A percentile compares a stretch with the other conserved stretches of the same genome.
Conservation (phyloP, 306 rosid species). For the Sicyos baderoa region DNA sequence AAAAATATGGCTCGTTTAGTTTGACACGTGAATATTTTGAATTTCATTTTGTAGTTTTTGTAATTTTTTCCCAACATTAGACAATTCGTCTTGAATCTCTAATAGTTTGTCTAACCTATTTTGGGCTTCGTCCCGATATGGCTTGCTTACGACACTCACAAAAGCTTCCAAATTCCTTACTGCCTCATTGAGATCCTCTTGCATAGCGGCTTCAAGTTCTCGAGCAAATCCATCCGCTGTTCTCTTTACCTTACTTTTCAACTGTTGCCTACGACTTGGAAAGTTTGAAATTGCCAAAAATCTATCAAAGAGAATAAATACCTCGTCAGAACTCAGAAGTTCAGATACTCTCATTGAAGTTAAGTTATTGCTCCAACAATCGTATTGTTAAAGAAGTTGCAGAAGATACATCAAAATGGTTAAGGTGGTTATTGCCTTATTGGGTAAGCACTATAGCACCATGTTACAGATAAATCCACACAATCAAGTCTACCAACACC, state of each 20-base stretch:
- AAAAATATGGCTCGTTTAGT: conserved; percentile 15
- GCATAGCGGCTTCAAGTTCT: conserved; percentile 84
- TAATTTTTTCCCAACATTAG: conserved; percentile 51
- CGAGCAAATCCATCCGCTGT: conserved; percentile 58
- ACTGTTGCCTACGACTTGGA: conserved; percentile 56
- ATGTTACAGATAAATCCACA: not conserved
- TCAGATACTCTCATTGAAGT: not conserved
- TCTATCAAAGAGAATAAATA: conserved; percentile 32
- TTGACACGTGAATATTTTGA: conserved; percentile 72
- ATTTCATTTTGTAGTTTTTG: conserved; percentile 58
- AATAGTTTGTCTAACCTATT: conserved; percentile 53
- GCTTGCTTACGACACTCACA: conserved; percentile 47
- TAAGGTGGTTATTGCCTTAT: too few species aligned
- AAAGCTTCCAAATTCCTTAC: conserved; percentile 45
- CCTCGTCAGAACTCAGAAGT: not conserved
- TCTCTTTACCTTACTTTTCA: conserved; percentile 63
- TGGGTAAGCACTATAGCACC: not conserved
- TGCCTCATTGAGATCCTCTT: conserved; percentile 62
- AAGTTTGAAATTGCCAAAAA: conserved; percentile 60
- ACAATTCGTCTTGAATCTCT: conserved; percentile 53
- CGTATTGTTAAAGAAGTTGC: not conserved
- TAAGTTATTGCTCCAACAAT: not conserved
- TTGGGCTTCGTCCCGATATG: conserved; percentile 70
- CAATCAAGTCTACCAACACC: not conserved
- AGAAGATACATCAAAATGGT: conserved; percentile 8